Conservation (phyloP, 2,329 filamentous ascomycete genomes). For the Chaetomiaceae sp. region DNA sequence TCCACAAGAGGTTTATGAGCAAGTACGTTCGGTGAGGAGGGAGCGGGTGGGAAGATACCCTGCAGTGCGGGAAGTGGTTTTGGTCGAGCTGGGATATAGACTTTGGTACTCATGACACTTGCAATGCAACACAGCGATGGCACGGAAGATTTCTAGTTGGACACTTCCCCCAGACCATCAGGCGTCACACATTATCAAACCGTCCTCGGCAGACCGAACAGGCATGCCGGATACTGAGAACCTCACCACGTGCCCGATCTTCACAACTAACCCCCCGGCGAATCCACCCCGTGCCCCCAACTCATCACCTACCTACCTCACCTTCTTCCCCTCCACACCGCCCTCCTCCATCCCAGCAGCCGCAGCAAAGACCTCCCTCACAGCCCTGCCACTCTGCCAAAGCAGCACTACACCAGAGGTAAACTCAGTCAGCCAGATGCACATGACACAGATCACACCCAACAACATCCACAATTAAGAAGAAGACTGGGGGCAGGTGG, state of each 20-base stretch:
- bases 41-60: slow-evolving; percentile 2
- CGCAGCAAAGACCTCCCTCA: slow-evolving; percentile 9
- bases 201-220: too few relatives aligned
- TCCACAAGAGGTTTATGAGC: slow-evolving; percentile 95
- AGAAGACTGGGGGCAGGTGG: too few relatives aligned
- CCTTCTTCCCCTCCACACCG: slow-evolving; percentile 10
- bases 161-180: background rate
- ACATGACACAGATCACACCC: too few relatives aligned
- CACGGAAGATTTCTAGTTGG: background rate
- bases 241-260: too few relatives aligned
- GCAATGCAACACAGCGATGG: background rate
- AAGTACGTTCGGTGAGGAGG: slow-evolving; percentile 51
- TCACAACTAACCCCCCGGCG: too few relatives aligned
- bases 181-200: background rate
- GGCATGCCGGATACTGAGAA: too few relatives aligned
- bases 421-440: too few relatives aligned
- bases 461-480: too few relatives aligned
- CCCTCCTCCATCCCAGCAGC: background rate
- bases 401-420: slow-evolving; percentile 18
- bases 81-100: background rate
- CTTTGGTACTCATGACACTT: background rate
- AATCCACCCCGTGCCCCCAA: too few relatives aligned
- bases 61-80: background rate
- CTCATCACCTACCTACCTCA: too few relatives aligned
- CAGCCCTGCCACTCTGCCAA: slow-evolving; percentile 11